Percentiles rank a stretch among this genome's conserved stretches.
phyloP scores from a whole-genome alignment of 225 moss, liverwort and hornwort genomes.

The Bryum argenteum region DNA sequence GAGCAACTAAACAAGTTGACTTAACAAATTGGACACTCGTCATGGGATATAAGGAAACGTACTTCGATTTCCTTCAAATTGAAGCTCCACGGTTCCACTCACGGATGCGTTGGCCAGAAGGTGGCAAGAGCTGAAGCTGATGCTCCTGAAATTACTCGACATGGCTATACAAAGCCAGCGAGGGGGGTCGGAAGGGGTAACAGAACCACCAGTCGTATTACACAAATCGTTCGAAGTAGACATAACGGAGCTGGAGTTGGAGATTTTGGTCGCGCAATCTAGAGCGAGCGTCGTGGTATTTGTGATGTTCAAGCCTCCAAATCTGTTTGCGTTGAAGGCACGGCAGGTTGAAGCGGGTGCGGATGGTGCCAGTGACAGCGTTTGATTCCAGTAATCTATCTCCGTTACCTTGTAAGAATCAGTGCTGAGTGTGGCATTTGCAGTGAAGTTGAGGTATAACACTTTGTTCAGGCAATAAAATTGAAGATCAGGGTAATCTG shows the following conservation, averaged over 20 bases:
- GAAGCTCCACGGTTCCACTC: too few species aligned
- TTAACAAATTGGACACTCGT: background rate
- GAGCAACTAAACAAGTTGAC: too few species aligned
- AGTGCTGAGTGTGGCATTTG: background rate
- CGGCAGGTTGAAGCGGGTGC: background rate
- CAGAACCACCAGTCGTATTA: background rate
- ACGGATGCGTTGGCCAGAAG: too few species aligned
- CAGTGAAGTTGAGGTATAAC: constrained; percentile 26
- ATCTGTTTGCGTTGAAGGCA: constrained; percentile 14
- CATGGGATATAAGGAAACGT: background rate
- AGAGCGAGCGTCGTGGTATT: constrained; percentile 12
- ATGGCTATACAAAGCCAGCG: background rate
- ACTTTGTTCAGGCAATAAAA: background rate
- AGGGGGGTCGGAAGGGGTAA: accelerated
- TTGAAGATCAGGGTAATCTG: background rate
- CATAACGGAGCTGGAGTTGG: background rate
- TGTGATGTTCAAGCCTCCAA: constrained; percentile 21
- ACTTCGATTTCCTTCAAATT: too few species aligned
- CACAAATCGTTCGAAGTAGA: background rate
- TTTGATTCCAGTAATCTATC: constrained; percentile 23
- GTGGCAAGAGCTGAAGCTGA: background rate
- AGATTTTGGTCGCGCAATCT: constrained; percentile 3
- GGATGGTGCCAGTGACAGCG: background rate
- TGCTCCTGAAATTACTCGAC: background rate
- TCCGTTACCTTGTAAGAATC: constrained; percentile 18